A percentile compares a stretch with the other conserved stretches of the same genome.
Evolutionary conservation across 306 rosid species (phyloP).

Genomic region (Luffa acutangula): DNA sequence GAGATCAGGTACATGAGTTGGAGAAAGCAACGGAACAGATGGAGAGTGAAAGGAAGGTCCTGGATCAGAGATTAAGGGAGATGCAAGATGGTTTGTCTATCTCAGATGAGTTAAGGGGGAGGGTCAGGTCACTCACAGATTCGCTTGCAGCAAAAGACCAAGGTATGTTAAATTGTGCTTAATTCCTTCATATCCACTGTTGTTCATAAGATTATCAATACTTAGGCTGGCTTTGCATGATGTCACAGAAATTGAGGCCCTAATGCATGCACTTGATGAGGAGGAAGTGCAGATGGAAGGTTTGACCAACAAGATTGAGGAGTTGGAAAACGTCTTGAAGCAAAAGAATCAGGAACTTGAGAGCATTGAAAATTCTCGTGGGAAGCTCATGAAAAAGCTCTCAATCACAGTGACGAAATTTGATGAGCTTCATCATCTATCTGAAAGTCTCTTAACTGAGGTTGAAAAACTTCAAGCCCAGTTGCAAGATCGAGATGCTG

Average conservation of each 20-base stretch:
- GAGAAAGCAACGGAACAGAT: slow-evolving; percentile 41
- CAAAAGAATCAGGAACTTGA: slow-evolving; percentile 62
- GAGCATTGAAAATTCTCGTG: slow-evolving; percentile 64
- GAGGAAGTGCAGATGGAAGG: slow-evolving; percentile 89
- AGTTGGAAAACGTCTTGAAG: slow-evolving; percentile 51
- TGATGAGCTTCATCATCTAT: slow-evolving; percentile 88
- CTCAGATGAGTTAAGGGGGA: slow-evolving; percentile 55
- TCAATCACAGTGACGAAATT: slow-evolving; percentile 73
- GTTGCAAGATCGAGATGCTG: slow-evolving; percentile 86
- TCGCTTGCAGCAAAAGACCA: slow-evolving; percentile 74
- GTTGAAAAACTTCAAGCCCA: slow-evolving; percentile 89
- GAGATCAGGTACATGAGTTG: slow-evolving; percentile 37
- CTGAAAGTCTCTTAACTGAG: slow-evolving; percentile 79
- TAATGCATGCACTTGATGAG: slow-evolving; percentile 94
- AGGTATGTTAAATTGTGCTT: slow-evolving; percentile 36
- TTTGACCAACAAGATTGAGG: slow-evolving; percentile 45
- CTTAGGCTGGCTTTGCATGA: slow-evolving; percentile 15
- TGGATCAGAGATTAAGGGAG: slow-evolving; percentile 56
- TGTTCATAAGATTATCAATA: not conserved
- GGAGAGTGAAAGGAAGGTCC: slow-evolving; percentile 39
- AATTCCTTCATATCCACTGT: not conserved
- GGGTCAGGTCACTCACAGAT: slow-evolving; percentile 48
- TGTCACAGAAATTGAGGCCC: slow-evolving; percentile 74
- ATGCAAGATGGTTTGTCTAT: slow-evolving; percentile 37
- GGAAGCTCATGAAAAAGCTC: slow-evolving; percentile 75